phyloP scores from a whole-genome alignment of 495 filamentous ascomycete species.

The Neurospora sp. region DNA sequence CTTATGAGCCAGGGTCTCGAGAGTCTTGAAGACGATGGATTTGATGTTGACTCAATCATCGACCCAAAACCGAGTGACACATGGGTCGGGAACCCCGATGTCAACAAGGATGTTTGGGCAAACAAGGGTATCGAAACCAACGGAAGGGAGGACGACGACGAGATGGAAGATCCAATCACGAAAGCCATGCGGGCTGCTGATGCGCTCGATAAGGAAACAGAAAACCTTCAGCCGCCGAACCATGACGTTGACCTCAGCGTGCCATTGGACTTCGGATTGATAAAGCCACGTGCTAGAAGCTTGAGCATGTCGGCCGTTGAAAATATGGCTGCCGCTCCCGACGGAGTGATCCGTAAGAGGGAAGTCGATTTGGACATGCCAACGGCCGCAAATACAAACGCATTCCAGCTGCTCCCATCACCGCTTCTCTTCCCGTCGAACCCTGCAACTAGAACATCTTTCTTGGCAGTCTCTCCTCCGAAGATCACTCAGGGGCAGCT shows the following conservation, averaged over 20 bases:
- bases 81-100: not conserved
- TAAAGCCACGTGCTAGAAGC: constrained; percentile 21
- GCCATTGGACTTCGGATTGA: constrained; percentile 7
- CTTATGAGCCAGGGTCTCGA: constrained; percentile 31
- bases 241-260: constrained; percentile 28
- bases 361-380: not conserved
- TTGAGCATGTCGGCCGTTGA: constrained; percentile 24
- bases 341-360: not conserved
- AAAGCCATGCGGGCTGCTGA: constrained; percentile 42
- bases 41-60: not conserved
- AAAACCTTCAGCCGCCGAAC: constrained; percentile 26
- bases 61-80: not conserved
- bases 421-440: not conserved
- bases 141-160: not conserved
- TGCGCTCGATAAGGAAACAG: constrained; percentile 36
- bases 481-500: not conserved
- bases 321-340: constrained; percentile 13
- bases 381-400: not conserved
- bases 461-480: not conserved
- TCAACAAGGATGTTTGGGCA: not conserved
- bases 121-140: not conserved
- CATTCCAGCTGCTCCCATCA: not conserved
- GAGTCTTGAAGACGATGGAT: constrained; percentile 14
- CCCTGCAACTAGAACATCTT: not conserved
- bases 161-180: constrained; percentile 26